These are phyloP conservation scores for Fragilariopsis cylindrus DNA, from an alignment of 108 stramenopile genomes.

Conservation along the genomic window DNA sequence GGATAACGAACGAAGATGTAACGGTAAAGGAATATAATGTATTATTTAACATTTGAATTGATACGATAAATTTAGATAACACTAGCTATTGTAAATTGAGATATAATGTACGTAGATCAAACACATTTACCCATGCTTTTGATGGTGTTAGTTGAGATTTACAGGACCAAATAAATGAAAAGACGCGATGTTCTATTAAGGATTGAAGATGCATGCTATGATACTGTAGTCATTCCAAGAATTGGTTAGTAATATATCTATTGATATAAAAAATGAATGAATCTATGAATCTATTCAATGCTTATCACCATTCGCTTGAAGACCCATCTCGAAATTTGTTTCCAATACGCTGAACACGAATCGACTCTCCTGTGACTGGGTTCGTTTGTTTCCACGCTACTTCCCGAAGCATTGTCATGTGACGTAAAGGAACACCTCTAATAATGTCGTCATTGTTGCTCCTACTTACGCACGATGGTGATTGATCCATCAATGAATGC, in stretches of 20 bases:
- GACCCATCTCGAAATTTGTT: conserved; percentile 5
- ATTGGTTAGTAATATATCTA: too few species aligned
- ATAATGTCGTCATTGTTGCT: conserved; percentile 1
- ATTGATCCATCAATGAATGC: conserved; percentile 60
- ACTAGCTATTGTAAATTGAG: too few species aligned
- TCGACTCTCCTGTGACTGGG: conserved; percentile 62
- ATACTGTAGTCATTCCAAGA: too few species aligned
- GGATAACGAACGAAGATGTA: background rate
- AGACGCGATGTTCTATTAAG: too few species aligned
- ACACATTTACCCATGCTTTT: too few species aligned
- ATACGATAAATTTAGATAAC: background rate
- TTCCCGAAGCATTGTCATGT: conserved; percentile 58
- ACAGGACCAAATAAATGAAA: too few species aligned
- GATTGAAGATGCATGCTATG: too few species aligned
- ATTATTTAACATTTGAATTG: conserved; percentile 11
- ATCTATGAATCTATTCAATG: too few species aligned
- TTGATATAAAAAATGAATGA: too few species aligned
- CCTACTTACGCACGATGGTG: conserved; percentile 18
- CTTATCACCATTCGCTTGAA: conserved; percentile 11
- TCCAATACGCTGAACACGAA: conserved; percentile 62
- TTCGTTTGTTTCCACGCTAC: conserved; percentile 72
- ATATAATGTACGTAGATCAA: too few species aligned
- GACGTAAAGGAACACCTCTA: conserved; percentile 60
- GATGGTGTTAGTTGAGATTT: too few species aligned
- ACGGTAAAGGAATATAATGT: conserved; percentile 12